These are phyloP conservation scores for Trichosanthes truncata DNA, from an alignment of 306 rosid genomes.

Conservation along the genomic window DNA sequence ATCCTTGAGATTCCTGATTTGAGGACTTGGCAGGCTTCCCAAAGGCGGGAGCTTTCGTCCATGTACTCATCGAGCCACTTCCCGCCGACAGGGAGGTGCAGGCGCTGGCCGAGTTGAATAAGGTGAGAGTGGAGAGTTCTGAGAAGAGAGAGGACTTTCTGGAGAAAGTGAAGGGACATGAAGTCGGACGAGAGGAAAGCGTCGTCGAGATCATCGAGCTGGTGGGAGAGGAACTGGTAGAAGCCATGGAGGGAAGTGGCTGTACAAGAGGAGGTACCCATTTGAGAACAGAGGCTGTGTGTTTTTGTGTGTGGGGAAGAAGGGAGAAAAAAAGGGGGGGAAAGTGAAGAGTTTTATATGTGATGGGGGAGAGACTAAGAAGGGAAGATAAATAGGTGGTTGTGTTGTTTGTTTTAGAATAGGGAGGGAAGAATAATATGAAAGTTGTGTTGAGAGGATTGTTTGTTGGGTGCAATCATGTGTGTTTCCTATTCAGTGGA, in stretches of 20 bases:
- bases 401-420: background rate
- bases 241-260: slow-evolving; percentile 71
- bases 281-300: background rate
- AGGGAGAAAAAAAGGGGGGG: background rate
- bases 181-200: slow-evolving; percentile 36
- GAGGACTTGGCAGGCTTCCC: slow-evolving; percentile 73
- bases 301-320: background rate
- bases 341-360: background rate
- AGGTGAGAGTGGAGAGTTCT: slow-evolving; percentile 64
- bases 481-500: slow-evolving; percentile 64
- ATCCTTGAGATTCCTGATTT: slow-evolving; percentile 56
- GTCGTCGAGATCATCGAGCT: slow-evolving; percentile 49
- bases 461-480: slow-evolving; percentile 76
- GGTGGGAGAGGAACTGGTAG: slow-evolving; percentile 53
- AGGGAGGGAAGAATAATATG: slow-evolving; percentile 36
- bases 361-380: background rate
- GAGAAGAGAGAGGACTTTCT: slow-evolving; percentile 49
- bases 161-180: slow-evolving; percentile 74
- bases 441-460: slow-evolving; percentile 22
- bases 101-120: slow-evolving; percentile 50
- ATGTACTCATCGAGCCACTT: slow-evolving; percentile 91
- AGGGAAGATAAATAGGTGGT: background rate
- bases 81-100: slow-evolving; percentile 64
- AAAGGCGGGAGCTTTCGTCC: slow-evolving; percentile 79
- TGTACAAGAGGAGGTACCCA: slow-evolving; percentile 33